Base-by-base conservation (phyloP, 2,329 filamentous ascomycete species). In the Aspergillus alliaceus region DNA sequence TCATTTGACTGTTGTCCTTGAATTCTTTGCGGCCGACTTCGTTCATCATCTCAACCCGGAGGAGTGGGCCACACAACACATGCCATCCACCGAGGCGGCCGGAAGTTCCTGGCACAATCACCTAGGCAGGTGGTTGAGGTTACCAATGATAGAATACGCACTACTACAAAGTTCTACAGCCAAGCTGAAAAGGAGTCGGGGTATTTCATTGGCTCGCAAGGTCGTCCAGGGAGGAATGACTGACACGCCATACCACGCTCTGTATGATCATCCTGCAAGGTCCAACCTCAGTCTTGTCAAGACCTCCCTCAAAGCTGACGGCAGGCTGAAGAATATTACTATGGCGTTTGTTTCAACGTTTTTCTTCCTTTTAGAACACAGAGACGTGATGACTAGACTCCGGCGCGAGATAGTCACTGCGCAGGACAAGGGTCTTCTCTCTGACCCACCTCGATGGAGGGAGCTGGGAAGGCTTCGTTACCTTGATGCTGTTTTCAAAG, bases 401-500 rank as follows among this genome's bases (percentile, higher is more conserved):
- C 40, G 32, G 20, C 4, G 35, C 8, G 63, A 65, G 24, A 51
- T 65, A 9, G 57, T 61, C 5, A 42, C 42, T 3, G 53, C 53
- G 6, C 53, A 32, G n/a, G 12, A 35, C 31, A 42, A 37, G 2
- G 31, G 40, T 20, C 4, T 39, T 4, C 15, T 56, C 11, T 51
- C 56, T 1, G 31, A 24, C 5, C 3, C 50, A 0, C 56, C 58
- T n/a, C 15, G 22, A 2, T 59, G 59, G 56, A 46, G 20, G 1
- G 61, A 65, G 12, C 4, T 62, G 3, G 12, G 11, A 9, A 25
- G 46, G 1, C 34, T 63, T 4, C 32, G 37, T 9, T 64, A 64
- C 27, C 54, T 66, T 4, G 57, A 64, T 4, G 61, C 64, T 15
- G 55, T 60, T 1, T 42, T 65, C 39, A 66, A 61, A 27, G 64